Conservation (phyloP, 441 rosid species). For the Populus trichocarpa region DNA sequence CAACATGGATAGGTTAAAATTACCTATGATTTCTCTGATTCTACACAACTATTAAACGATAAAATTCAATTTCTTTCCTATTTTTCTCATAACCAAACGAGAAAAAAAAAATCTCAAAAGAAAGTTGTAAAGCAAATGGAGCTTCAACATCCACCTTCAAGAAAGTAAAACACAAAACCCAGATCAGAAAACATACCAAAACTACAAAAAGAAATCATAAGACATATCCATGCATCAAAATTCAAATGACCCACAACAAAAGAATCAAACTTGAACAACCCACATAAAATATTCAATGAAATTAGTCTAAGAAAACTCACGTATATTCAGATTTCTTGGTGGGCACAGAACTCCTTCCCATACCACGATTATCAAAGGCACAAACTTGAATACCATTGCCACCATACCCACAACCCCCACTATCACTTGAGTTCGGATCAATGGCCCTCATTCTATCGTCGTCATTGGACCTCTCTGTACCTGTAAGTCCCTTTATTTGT, state of each 20-base stretch:
- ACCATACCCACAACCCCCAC: neutral
- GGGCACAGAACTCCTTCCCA: slow-evolving; percentile 90
- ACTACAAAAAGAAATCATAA: neutral
- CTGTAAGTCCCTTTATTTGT: slow-evolving; percentile 66
- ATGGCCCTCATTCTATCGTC: slow-evolving; percentile 5
- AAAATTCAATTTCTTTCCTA: neutral
- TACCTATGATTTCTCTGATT: neutral
- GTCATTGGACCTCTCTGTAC: slow-evolving; percentile 53
- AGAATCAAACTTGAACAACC: neutral
- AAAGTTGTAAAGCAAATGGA: neutral
- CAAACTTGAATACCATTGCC: slow-evolving; percentile 63
- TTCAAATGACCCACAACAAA: neutral
- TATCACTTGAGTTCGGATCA: slow-evolving; percentile 12
- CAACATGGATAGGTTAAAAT: neutral
- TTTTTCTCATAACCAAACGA: neutral
- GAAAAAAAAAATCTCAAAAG: no score
- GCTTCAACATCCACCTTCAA: neutral
- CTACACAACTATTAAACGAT: neutral
- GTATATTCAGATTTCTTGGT: slow-evolving; percentile 57
- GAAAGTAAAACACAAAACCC: neutral
- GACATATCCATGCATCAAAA: neutral
- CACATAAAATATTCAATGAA: neutral
- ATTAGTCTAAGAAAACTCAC: slow-evolving; percentile 42
- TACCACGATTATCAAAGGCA: slow-evolving; percentile 92
- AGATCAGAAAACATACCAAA: neutral